These are phyloP conservation scores for Helianthus annuus DNA, from an alignment of 129 eudicot species.

Conservation along the genomic window HanXRQr2.0-SUNRISE NC_035438.2:33752765-33753264, in stretches of 20 bases:
- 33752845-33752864: neutral
- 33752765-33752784: slow-evolving; percentile 27
- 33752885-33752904: slow-evolving; percentile 17
- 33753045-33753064: slow-evolving; percentile 32
- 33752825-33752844: slow-evolving; percentile 17
- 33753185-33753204: slow-evolving; percentile 29
- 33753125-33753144: slow-evolving; percentile 34
- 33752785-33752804: slow-evolving; percentile 21
- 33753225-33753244: slow-evolving; percentile 34
- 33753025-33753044: slow-evolving; percentile 41
- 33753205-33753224: slow-evolving; percentile 23
- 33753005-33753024: slow-evolving; percentile 30
- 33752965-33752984: slow-evolving; percentile 34
- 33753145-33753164: slow-evolving; percentile 27
- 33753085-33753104: slow-evolving; percentile 37
- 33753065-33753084: slow-evolving; percentile 31
- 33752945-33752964: slow-evolving; percentile 22
- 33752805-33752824: slow-evolving; percentile 19
- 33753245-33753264: slow-evolving; percentile 34
- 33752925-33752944: slow-evolving; percentile 24
- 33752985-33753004: slow-evolving; percentile 19
- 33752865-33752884: slow-evolving; percentile 5
- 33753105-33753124: slow-evolving; percentile 31
- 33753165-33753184: slow-evolving; percentile 18
- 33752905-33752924: slow-evolving; percentile 22